Conservation (phyloP, 306 rosid species). For the Lathyrus sativus region DNA sequence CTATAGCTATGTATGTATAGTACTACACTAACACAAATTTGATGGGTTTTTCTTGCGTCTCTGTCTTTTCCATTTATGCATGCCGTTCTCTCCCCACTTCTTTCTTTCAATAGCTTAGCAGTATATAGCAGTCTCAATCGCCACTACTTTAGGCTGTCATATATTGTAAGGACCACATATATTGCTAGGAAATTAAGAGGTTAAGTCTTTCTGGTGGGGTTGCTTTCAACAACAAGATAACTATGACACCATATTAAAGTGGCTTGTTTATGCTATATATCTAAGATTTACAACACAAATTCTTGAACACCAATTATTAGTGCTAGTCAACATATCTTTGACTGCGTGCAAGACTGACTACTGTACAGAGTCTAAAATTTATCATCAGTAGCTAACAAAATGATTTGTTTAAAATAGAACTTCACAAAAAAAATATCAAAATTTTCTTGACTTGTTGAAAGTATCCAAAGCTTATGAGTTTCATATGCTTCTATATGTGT, state of each 20-base stretch:
- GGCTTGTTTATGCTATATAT: too few relatives aligned
- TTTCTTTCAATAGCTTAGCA: slow-evolving; percentile 32
- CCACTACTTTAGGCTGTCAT: slow-evolving; percentile 64
- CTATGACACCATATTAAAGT: slow-evolving; percentile 45
- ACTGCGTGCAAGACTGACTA: too few relatives aligned
- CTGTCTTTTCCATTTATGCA: slow-evolving; percentile 77
- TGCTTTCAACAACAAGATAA: slow-evolving; percentile 83
- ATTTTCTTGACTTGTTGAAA: slow-evolving; percentile 26
- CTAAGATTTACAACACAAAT: too few relatives aligned
- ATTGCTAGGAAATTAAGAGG: slow-evolving; percentile 45
- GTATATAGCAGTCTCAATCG: slow-evolving; percentile 35
- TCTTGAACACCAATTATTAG: too few relatives aligned
- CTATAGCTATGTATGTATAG: not conserved
- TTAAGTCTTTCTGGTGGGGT: slow-evolving; percentile 53
- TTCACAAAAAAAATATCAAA: too few relatives aligned
- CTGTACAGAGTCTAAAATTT: too few relatives aligned
- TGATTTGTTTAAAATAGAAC: too few relatives aligned
- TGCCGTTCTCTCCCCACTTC: slow-evolving; percentile 63
- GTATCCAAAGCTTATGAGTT: slow-evolving; percentile 39
- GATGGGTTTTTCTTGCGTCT: slow-evolving; percentile 6
- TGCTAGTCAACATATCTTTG: too few relatives aligned
- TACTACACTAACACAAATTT: slow-evolving; percentile 1
- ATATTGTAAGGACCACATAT: slow-evolving; percentile 65
- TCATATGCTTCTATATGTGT: slow-evolving; percentile 19
- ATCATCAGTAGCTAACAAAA: too few relatives aligned